Evolutionary conservation across 75 land plant species (phyloP).

Genomic region (Sequoiadendron giganteum): DNA sequence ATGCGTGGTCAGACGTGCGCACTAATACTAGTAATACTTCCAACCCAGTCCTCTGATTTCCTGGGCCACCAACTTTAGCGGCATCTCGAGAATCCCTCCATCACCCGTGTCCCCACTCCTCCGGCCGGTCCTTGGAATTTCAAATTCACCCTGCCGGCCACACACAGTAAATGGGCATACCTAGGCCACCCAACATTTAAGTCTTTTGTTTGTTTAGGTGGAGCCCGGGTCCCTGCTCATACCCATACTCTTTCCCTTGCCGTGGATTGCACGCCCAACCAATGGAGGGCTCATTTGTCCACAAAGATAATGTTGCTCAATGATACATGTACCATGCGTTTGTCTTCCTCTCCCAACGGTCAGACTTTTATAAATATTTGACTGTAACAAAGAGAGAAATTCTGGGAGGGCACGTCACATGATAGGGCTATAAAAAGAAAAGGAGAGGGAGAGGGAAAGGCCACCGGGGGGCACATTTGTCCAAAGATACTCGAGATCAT

Average conservation of each 20-base stretch:
- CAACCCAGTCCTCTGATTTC: neutral
- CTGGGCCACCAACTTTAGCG: conserved; percentile 7
- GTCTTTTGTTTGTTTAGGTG: neutral
- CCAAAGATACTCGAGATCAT: neutral
- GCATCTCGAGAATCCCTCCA: conserved; percentile 4
- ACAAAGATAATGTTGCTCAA: neutral
- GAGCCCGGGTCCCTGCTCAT: neutral
- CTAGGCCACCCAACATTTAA: neutral
- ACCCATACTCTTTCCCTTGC: neutral
- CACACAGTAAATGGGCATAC: no score
- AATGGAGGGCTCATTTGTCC: neutral
- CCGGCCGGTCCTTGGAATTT: neutral
- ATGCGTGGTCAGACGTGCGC: conserved; percentile 5
- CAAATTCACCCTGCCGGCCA: no score
- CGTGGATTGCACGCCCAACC: conserved; percentile 10
- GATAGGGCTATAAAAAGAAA: neutral
- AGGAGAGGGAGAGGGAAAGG: neutral
- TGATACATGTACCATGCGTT: neutral
- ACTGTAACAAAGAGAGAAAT: neutral
- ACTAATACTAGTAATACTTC: neutral
- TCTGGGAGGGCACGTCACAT: neutral
- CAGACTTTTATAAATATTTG: neutral
- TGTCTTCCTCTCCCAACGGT: conserved; percentile 7
- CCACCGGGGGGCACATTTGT: neutral
- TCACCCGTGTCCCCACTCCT: neutral